A percentile compares a stretch with the other conserved stretches of the same genome.
Conservation (phyloP, 2,329 filamentous ascomycete species). For the Microcyclospora tardicrescens region DNA sequence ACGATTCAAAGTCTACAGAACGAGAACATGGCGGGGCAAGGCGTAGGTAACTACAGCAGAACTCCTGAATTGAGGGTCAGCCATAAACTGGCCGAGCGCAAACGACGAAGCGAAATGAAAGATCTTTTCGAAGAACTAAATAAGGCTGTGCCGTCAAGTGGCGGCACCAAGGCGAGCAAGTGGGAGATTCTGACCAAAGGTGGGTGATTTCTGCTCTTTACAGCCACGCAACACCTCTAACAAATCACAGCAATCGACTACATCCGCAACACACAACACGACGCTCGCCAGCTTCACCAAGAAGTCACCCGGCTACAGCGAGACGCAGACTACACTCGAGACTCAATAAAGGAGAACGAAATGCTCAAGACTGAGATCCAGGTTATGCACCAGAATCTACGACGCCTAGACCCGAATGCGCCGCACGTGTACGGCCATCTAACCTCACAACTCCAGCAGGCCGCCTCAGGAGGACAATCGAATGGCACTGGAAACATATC, state of each 20-base stretch:
- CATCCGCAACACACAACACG: conserved; percentile 28
- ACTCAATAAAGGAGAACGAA: conserved; percentile 35
- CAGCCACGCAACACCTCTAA: background rate
- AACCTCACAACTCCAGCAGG: conserved; percentile 31
- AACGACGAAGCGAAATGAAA: conserved; percentile 79
- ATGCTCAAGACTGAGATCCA: conserved; percentile 34
- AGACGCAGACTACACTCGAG: conserved; percentile 31
- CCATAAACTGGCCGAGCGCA: conserved; percentile 74
- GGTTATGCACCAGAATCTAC: conserved; percentile 34
- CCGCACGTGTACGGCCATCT: conserved; percentile 36
- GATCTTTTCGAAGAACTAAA: conserved; percentile 70
- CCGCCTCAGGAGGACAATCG: conserved; percentile 19
- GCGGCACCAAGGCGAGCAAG: conserved; percentile 74
- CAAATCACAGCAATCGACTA: conserved; percentile 36
- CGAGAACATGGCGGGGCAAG: conserved; percentile 42
- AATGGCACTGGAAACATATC: conserved; percentile 18
- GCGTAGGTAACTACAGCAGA: conserved; percentile 62
- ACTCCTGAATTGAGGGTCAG: conserved; percentile 72
- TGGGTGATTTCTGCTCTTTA: conserved; percentile 27
- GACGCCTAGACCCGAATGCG: conserved; percentile 32
- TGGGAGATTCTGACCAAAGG: conserved; percentile 83
- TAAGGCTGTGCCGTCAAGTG: conserved; percentile 64
- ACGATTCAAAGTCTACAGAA: conserved; percentile 51
- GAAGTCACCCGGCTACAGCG: conserved; percentile 31
- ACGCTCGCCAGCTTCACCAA: conserved; percentile 25